These are phyloP conservation scores for Pythium apleroticum DNA, from an alignment of 352 stramenopile genomes.

Conservation along the genomic window DNA sequence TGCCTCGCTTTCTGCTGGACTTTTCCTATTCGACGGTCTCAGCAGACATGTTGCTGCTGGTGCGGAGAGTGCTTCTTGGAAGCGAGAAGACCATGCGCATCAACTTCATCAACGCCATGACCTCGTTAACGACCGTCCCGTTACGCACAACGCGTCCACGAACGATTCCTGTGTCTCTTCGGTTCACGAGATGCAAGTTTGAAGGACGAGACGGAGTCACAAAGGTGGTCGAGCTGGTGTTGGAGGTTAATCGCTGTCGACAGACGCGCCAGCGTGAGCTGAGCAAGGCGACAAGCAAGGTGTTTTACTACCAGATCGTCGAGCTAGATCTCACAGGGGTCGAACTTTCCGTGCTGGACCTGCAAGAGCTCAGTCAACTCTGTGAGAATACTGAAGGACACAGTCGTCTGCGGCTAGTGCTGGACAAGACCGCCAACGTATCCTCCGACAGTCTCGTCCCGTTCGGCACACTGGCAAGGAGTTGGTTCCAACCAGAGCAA, in stretches of 20 bases:
- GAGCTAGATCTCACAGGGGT: conserved; percentile 17
- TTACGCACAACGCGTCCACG: conserved; percentile 3
- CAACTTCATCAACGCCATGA: conserved; percentile 31
- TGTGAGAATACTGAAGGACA: background rate
- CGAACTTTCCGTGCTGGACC: background rate
- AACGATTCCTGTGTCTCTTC: conserved; percentile 29
- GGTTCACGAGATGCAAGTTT: conserved; percentile 29
- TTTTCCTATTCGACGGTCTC: conserved; percentile 36
- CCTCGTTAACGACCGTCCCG: conserved; percentile 21
- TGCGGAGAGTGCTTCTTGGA: conserved; percentile 26
- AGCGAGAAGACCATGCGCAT: conserved; percentile 31
- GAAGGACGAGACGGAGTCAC: background rate
- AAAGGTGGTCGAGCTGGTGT: background rate
- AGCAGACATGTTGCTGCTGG: conserved; percentile 30
- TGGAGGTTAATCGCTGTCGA: conserved; percentile 3
- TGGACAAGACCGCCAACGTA: conserved; percentile 25
- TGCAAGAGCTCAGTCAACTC: background rate
- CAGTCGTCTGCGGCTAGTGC: conserved; percentile 24
- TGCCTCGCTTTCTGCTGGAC: conserved; percentile 42
- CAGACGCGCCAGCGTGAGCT: conserved; percentile 2
- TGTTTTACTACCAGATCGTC: conserved; percentile 16
- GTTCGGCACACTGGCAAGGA: conserved; percentile 31
- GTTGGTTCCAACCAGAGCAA: conserved; percentile 28
- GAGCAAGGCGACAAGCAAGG: conserved; percentile 10
- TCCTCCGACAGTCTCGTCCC: background rate